Evolutionary conservation across 495 filamentous ascomycete species (phyloP).

Genomic region (Patellaria atrata): DNA sequence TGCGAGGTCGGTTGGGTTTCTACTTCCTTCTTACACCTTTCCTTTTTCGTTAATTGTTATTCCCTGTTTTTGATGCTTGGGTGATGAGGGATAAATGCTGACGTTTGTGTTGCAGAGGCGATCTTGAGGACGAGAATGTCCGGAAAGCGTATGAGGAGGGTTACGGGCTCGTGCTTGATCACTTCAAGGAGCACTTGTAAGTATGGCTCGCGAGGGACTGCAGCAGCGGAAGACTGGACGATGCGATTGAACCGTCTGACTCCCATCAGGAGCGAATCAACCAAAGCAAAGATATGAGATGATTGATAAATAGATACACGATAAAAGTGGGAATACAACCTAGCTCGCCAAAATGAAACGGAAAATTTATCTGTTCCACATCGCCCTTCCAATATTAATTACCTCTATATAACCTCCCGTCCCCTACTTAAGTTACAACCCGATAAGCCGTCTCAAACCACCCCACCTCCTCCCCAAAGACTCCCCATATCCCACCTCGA

Average conservation of each 20-base stretch:
- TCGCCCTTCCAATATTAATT: background rate
- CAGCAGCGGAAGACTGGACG: too few species aligned
- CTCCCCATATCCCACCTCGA: constrained; percentile 48
- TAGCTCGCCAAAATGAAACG: too few species aligned
- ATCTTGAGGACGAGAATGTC: constrained; percentile 52
- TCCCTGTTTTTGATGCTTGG: background rate
- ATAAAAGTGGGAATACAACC: too few species aligned
- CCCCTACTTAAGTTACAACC: constrained; percentile 6
- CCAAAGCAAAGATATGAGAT: too few species aligned
- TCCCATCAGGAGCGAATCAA: too few species aligned
- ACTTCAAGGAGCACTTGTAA: constrained; percentile 60
- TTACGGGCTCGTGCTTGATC: constrained; percentile 59
- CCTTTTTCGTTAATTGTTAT: background rate
- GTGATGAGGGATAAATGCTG: too few species aligned
- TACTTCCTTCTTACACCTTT: constrained; percentile 1
- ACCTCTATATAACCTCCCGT: background rate
- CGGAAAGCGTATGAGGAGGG: constrained; percentile 66
- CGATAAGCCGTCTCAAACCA: constrained; percentile 36
- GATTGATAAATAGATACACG: too few species aligned
- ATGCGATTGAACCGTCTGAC: too few species aligned
- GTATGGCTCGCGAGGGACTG: too few species aligned
- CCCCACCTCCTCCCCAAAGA: constrained; percentile 32
- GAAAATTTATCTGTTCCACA: too few species aligned
- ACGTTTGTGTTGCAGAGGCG: too few species aligned
- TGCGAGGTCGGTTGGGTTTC: constrained; percentile 33